Conservation (phyloP, 768 basidiomycete genomes). For the Pisolithus tinctorius region DNA sequence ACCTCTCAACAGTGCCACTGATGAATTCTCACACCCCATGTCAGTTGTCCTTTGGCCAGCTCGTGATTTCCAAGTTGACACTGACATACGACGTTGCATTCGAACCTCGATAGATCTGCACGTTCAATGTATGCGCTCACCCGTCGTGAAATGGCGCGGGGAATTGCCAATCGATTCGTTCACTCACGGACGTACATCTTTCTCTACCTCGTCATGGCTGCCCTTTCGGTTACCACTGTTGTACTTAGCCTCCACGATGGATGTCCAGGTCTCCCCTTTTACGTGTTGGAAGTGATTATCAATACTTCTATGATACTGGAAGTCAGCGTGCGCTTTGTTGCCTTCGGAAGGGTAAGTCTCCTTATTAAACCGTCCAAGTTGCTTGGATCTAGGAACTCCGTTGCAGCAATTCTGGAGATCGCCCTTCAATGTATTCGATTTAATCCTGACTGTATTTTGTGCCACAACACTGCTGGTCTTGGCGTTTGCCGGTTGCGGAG, state of each 20-base stretch:
- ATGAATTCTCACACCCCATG: conserved; percentile 19
- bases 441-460: conserved; percentile 85
- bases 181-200: conserved; percentile 84
- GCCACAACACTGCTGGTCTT: conserved; percentile 84
- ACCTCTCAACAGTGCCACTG: conserved; percentile 25
- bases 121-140: conserved; percentile 84
- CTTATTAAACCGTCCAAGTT: background rate
- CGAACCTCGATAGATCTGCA: conserved; percentile 42
- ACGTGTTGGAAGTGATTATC: conserved; percentile 82
- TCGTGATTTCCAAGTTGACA: conserved; percentile 9
- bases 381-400: conserved; percentile 2
- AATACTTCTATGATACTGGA: conserved; percentile 92
- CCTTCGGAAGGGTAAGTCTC: conserved; percentile 78
- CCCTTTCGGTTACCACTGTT: conserved; percentile 79
- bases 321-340: conserved; percentile 85
- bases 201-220: conserved; percentile 85
- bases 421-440: conserved; percentile 86
- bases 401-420: conserved; percentile 92
- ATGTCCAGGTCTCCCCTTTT: conserved; percentile 85
- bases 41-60: conserved; percentile 15
- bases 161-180: conserved; percentile 85
- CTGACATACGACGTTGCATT: background rate
- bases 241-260: conserved; percentile 75
- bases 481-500: conserved; percentile 78
- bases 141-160: conserved; percentile 73